A percentile compares a stretch with the other conserved stretches of the same genome.
Evolutionary conservation across 73 alveolate species (phyloP).

Genomic region (Uronychia binucleata): DNA sequence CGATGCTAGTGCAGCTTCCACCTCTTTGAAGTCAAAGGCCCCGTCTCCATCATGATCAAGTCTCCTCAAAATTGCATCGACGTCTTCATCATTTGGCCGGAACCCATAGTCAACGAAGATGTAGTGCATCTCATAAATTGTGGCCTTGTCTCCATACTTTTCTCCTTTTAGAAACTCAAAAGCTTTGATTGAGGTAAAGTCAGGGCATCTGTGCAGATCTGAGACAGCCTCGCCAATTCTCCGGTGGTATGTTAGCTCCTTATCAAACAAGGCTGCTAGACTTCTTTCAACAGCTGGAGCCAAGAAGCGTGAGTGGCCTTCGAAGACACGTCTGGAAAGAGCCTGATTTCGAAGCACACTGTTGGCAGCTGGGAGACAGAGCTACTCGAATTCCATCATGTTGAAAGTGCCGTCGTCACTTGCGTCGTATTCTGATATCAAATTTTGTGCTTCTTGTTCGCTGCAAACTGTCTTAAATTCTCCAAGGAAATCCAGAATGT

Average conservation of each 20-base stretch:
- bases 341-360: not conserved
- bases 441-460: not conserved
- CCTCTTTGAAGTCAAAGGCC: not conserved
- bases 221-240: not conserved
- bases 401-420: not conserved
- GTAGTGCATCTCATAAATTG: not conserved
- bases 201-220: not conserved
- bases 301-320: not conserved
- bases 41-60: constrained; percentile 9
- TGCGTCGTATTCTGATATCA: constrained; percentile 3
- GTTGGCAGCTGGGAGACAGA: not conserved
- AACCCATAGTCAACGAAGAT: not conserved
- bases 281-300: not conserved
- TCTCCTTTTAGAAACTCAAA: not conserved
- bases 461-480: not conserved
- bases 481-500: constrained; percentile 2
- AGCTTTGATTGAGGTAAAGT: not conserved
- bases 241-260: not conserved
- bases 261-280: not conserved
- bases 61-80: constrained; percentile 1
- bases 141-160: not conserved
- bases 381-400: not conserved
- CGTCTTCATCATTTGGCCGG: not conserved
- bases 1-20: not conserved
- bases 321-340: not conserved